Conservation (phyloP, 176 grass and related monocot genomes). For the Saccharum officinarum region DNA sequence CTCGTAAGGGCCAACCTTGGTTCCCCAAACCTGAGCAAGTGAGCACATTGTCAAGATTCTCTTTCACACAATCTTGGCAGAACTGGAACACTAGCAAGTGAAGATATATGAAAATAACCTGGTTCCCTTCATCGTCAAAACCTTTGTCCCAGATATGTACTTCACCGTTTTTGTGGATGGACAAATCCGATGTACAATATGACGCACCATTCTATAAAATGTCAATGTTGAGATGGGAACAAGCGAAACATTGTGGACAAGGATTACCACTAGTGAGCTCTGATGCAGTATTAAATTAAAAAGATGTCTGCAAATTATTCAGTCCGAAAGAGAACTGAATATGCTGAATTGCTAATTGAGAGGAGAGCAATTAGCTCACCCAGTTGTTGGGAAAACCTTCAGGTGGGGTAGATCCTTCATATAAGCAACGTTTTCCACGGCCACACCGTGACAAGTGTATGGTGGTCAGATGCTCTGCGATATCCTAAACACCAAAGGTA, state of each 20-base stretch:
- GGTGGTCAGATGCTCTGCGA: slow-evolving; percentile 89
- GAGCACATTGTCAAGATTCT: slow-evolving; percentile 3
- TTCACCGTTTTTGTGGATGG: slow-evolving; percentile 79
- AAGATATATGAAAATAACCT: slow-evolving; percentile 42
- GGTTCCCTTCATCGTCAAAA: slow-evolving; percentile 75
- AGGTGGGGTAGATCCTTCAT: slow-evolving; percentile 85
- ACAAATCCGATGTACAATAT: slow-evolving; percentile 81
- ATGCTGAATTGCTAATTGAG: not conserved
- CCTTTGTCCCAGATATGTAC: slow-evolving; percentile 91
- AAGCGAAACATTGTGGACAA: slow-evolving; percentile 12
- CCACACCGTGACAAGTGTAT: slow-evolving; percentile 84
- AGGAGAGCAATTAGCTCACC: slow-evolving; percentile 51
- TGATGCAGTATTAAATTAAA: not conserved
- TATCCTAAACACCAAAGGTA: slow-evolving; percentile 63
- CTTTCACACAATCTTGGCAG: not conserved
- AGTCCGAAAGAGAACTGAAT: not conserved
- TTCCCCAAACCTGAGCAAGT: slow-evolving; percentile 78
- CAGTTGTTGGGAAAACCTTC: slow-evolving; percentile 88
- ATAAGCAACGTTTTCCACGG: slow-evolving; percentile 88
- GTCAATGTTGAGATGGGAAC: slow-evolving; percentile 11
- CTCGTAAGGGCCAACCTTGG: slow-evolving; percentile 79
- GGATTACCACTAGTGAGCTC: not conserved
- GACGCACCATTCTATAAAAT: slow-evolving; percentile 71
- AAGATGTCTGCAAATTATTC: not conserved
- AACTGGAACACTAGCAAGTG: not conserved